Base-by-base conservation (phyloP, 345 rosid genomes). In the Salix purpurea region DNA sequence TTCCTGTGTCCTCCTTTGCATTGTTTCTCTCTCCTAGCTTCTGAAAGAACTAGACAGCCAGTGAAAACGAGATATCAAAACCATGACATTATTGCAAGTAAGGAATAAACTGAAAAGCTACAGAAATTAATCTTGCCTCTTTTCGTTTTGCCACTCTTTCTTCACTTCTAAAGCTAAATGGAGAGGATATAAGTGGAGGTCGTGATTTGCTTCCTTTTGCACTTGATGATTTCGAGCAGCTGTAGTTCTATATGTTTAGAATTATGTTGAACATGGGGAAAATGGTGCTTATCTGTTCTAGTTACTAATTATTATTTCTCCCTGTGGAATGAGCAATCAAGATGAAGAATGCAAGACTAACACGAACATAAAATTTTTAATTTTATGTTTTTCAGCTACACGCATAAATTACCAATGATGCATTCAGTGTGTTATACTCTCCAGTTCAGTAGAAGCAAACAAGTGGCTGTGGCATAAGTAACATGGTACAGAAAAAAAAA, bases 121-220 rank as follows among this genome's bases (percentile, higher is more conserved):
- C 30, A 28, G 50, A 69, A 54, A 71, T 48, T 36, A 65, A 28
- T 70, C 83, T 69, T 87, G 84, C 98, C 99, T 92, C 97, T 83
- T 83, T 96, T 82, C 95, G 84, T 88, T 83, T 93, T 70, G 85
- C 87, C 13, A 92, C 98, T 76, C 98, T 86, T 85, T 93, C 97
- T 76, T 86, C 98, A 42, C 94, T 91, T 81, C 90, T 89, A 84
- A 93, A 89, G 82, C 86, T 85, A 83, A 92, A 96, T 34, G 95
- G 92, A 65, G 83, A 78, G 42, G 88, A 84, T 39, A 80, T 81
- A 69, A 36, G 74, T 15, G 87, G 69, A 46, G 91, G 76, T 69
- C 61, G 84, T 75, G 79, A 65, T 84, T 83, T 91, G 84, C 80
- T 78, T 82, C 78, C 84, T 72, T 75, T 81, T 34, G 81, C 65